Conservation (phyloP, 176 grass and related monocot genomes). For the sorghum (Sorghum bicolor) region DNA sequence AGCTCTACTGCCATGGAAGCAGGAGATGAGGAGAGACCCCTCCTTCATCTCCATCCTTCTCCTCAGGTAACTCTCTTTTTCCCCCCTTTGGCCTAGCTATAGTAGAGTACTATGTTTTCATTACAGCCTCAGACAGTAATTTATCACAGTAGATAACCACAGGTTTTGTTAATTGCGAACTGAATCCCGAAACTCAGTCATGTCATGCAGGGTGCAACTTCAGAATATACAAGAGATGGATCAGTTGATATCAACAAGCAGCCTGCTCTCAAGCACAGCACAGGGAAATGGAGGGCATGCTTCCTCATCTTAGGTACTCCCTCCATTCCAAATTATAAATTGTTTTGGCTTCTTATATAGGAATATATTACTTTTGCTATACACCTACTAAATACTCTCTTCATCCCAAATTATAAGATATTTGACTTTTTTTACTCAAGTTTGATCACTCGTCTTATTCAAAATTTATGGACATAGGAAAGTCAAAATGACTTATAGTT, state of each 20-base stretch:
- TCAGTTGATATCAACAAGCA: conserved; percentile 28
- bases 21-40: conserved; percentile 25
- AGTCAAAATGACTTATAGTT: too few species aligned
- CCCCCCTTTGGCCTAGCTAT: too few species aligned
- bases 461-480: too few species aligned
- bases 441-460: too few species aligned
- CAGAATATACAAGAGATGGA: conserved; percentile 1
- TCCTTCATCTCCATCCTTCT: conserved; percentile 18
- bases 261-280: conserved; percentile 28
- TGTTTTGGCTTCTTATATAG: too few species aligned
- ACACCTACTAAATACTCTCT: too few species aligned
- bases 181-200: too few species aligned
- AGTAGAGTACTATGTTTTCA: not conserved
- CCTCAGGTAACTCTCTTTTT: conserved; percentile 6
- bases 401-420: too few species aligned
- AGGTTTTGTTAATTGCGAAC: too few species aligned
- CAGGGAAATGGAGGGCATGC: conserved; percentile 37
- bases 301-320: conserved; percentile 14
- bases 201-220: not conserved
- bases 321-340: too few species aligned
- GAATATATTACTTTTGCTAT: too few species aligned
- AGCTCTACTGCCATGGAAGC: conserved; percentile 8
- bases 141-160: not conserved
- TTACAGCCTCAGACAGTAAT: not conserved
- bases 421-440: too few species aligned